Conservation (phyloP, 306 rosid species). For the Astragalus glycyphyllos region DNA sequence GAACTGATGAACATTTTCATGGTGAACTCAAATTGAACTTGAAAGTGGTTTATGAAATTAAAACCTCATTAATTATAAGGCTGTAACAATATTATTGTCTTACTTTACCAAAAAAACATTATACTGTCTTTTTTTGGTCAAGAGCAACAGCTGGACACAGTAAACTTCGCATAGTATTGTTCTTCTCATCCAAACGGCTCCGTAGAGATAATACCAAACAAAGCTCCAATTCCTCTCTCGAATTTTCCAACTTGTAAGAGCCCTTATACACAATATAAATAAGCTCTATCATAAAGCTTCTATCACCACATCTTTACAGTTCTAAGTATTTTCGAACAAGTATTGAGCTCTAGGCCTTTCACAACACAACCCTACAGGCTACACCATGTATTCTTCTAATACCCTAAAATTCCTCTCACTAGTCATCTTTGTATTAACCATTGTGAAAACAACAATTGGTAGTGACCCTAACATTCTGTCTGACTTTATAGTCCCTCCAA, state of each 20-base stretch:
- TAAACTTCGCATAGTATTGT: neutral
- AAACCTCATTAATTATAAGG: too few species aligned
- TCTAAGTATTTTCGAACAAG: neutral
- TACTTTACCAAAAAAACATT: too few species aligned
- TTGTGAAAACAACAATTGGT: slow-evolving; percentile 39
- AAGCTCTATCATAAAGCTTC: neutral
- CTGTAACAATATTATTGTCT: too few species aligned
- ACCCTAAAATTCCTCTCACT: slow-evolving; percentile 34
- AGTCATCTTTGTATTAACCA: slow-evolving; percentile 28
- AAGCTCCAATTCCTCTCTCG: neutral
- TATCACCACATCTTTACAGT: neutral
- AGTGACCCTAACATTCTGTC: slow-evolving; percentile 58
- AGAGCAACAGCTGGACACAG: neutral
- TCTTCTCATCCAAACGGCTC: neutral
- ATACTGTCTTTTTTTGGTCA: too few species aligned
- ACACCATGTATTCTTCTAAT: slow-evolving; percentile 12
- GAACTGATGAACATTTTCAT: neutral
- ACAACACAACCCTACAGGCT: neutral
- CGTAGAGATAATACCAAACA: neutral
- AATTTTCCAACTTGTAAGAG: neutral
- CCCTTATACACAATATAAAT: neutral
- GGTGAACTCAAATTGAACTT: neutral
- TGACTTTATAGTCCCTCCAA: slow-evolving; percentile 46
- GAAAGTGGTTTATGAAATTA: neutral
- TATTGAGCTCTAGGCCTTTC: neutral